Evolutionary conservation across 352 stramenopile genomes (phyloP).

Genomic region (Globisporangium solare): DNA sequence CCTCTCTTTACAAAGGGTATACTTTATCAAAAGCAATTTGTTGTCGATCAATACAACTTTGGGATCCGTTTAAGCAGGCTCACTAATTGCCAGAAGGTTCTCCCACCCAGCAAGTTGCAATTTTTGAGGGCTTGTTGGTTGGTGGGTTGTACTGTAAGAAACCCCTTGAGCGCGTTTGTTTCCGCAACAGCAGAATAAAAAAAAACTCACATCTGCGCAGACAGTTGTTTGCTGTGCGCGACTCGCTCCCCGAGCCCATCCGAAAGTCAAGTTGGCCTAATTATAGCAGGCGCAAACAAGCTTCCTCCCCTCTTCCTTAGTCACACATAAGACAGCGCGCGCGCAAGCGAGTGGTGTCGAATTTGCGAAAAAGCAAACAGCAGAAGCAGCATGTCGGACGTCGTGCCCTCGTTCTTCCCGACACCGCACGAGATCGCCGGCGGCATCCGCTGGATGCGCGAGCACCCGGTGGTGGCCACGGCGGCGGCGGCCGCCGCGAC

Average conservation of each 20-base stretch:
- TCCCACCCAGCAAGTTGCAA: neutral
- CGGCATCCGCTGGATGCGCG: slow-evolving; percentile 63
- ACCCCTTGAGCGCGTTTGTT: neutral
- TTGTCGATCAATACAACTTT: neutral
- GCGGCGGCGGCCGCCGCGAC: slow-evolving; percentile 62
- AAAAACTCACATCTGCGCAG: neutral
- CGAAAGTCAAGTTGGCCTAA: slow-evolving; percentile 6
- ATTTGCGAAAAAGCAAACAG: neutral
- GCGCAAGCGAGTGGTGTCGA: neutral
- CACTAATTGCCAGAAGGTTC: neutral
- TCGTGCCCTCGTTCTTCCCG: slow-evolving; percentile 73
- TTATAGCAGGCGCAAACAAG: slow-evolving; percentile 1
- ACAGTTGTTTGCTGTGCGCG: neutral
- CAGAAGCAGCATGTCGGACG: slow-evolving; percentile 61
- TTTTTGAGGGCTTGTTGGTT: neutral
- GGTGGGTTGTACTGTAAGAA: neutral
- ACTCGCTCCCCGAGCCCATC: slow-evolving; percentile 1
- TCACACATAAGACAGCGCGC: neutral
- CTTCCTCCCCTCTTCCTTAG: neutral
- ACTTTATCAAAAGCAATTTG: no score
- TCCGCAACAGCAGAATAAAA: no score
- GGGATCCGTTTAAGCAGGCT: no score
- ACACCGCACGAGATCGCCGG: slow-evolving; percentile 75
- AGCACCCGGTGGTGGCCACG: slow-evolving; percentile 68
- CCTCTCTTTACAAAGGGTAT: no score